These are phyloP conservation scores for Paramecium caudatum DNA, from an alignment of 73 alveolate genomes.

Conservation along the genomic window DNA sequence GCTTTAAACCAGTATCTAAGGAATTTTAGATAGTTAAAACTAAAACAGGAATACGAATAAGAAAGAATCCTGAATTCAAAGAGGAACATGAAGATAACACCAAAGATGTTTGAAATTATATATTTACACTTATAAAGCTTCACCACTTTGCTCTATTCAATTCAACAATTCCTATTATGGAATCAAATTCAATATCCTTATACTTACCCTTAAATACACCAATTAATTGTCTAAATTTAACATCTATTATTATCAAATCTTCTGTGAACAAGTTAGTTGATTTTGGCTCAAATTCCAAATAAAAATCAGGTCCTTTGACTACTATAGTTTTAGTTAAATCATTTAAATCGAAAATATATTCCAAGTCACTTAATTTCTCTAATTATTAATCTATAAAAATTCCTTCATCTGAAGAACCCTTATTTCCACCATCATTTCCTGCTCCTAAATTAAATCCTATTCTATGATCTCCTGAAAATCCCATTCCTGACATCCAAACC, in stretches of 20 bases:
- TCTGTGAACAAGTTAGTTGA: background rate
- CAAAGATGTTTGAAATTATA: too few relatives aligned
- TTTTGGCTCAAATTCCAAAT: slow-evolving; percentile 53
- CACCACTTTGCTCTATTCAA: background rate
- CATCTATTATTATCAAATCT: slow-evolving; percentile 42
- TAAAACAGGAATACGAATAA: background rate
- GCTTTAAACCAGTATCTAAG: background rate
- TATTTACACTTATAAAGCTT: too few relatives aligned
- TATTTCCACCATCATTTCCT: background rate
- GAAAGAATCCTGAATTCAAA: background rate
- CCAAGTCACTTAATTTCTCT: background rate
- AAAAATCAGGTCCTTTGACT: background rate
- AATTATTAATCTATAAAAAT: background rate
- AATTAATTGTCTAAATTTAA: slow-evolving; percentile 16
- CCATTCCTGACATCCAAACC: slow-evolving; percentile 57
- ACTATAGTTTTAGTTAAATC: background rate
- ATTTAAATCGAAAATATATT: background rate
- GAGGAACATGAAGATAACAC: slow-evolving; percentile 12
- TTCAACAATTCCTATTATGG: slow-evolving; percentile 23
- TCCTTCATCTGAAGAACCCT: slow-evolving; percentile 32
- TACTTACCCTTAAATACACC: slow-evolving; percentile 33
- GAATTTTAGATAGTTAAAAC: background rate
- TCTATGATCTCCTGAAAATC: slow-evolving; percentile 12
- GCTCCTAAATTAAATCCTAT: slow-evolving; percentile 66
- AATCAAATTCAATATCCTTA: slow-evolving; percentile 43